phyloP scores from a whole-genome alignment of 371 early-diverging fungal species.

The Apophysomyces sp. region DNA sequence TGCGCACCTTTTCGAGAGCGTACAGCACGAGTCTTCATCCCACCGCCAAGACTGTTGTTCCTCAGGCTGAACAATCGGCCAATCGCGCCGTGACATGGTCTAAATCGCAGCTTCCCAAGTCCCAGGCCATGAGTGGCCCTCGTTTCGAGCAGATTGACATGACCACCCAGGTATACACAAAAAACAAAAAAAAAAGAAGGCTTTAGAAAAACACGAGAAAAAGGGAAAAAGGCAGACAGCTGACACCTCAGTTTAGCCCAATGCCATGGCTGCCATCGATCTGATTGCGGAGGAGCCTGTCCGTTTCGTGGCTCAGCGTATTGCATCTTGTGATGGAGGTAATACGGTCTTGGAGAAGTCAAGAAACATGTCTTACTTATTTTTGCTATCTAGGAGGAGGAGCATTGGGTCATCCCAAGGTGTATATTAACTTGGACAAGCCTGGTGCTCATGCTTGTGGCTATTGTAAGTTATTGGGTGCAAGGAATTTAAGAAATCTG shows the following conservation, averaged over 20 bases:
- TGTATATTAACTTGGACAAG: constrained; percentile 88
- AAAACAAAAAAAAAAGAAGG: background rate
- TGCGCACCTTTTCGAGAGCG: background rate
- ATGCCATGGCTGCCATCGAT: constrained; percentile 89
- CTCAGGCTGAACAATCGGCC: constrained; percentile 60
- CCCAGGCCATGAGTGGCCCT: constrained; percentile 75
- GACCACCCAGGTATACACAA: constrained; percentile 68
- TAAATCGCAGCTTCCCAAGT: constrained; percentile 67
- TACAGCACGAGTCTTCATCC: constrained; percentile 39
- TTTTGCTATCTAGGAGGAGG: constrained; percentile 71
- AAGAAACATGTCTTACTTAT: no score
- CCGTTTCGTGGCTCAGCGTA: constrained; percentile 68
- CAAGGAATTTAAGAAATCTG: background rate
- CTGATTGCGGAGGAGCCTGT: constrained; percentile 89
- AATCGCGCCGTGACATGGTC: constrained; percentile 83
- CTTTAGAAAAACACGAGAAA: no score
- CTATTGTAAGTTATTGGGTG: constrained; percentile 64
- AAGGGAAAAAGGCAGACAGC: no score
- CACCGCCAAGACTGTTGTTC: constrained; percentile 36
- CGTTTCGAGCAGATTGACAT: constrained; percentile 91
- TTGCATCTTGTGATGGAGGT: constrained; percentile 91
- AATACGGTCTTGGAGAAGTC: constrained; percentile 9
- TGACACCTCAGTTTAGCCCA: constrained; percentile 85
- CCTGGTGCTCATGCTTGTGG: constrained; percentile 74
- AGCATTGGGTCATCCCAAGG: constrained; percentile 91